Evolutionary conservation across 805 yeast species (phyloP), one percentile per base, ranked within the genome.

Genomic region (Myxozyma lipomycoides): DNA sequence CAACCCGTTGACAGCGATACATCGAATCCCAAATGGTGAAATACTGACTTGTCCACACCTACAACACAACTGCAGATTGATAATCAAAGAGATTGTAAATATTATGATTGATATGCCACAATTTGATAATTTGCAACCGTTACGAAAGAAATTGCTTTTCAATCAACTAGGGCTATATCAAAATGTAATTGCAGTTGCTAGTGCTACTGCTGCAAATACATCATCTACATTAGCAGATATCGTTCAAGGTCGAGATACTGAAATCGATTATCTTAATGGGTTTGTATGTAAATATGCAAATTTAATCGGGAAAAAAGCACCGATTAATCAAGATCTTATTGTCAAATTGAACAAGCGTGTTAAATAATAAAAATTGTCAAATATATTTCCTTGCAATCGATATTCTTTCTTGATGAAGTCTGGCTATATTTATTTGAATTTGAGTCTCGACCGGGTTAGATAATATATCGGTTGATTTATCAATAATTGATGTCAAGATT

Each of bases 181-280:
- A 7, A 54, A 71, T 1, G 70, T 75, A 2, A 36, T 62, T 3
- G 66, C 71, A 6, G 79, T 80, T 3, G 69, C 77, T 19, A 61
- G 65, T 19, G 56, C 64, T 9, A 78, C 90, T 2, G 74, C 77
- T 0, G 64, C 73, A 37, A 91, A 89, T 63, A 74, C 78, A 41
- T 76, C 85, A 6, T 80, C 86, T 15, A 84, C 84, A 90, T 70
- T 85, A 43, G 80, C 78, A 51, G 98, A 91, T 61, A 69, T 80
- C 17, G 61, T 72, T 41, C 64, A 68, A 56, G 66, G 72, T 64
- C 51, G 75, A 58, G 75, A 73, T 15, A 86, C 93, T 0, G 98
- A 91, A 64, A 78, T 91, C 19, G 85, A 83, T 53, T 84, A 78
- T 64, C 82, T 91, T 52, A 93, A 90, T 64, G 97, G 97, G 1